Percentiles rank a stretch among this genome's conserved stretches.
Evolutionary conservation across 306 rosid genomes (phyloP).

Genomic region (Vigna trinervia): DNA sequence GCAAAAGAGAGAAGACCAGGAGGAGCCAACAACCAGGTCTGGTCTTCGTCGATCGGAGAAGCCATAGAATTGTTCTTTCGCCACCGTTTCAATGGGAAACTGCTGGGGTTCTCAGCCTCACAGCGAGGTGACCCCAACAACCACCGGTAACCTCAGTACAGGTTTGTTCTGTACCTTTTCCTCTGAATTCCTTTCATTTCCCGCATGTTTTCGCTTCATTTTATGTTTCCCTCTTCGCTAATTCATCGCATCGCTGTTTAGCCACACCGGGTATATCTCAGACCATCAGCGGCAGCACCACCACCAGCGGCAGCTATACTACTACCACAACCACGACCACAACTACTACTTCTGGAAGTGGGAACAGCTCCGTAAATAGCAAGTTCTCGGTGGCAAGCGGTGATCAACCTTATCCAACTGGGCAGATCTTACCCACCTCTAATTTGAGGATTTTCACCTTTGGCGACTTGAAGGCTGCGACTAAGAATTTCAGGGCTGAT

Average conservation of each 20-base stretch:
- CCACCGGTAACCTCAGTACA: slow-evolving; percentile 59
- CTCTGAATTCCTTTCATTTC: slow-evolving; percentile 12
- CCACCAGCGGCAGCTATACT: slow-evolving; percentile 14
- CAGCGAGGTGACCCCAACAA: slow-evolving; percentile 37
- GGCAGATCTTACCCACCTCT: slow-evolving; percentile 78
- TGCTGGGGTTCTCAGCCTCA: slow-evolving; percentile 71
- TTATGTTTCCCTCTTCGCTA: neutral
- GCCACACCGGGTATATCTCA: slow-evolving; percentile 56
- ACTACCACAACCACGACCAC: neutral
- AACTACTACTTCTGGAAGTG: slow-evolving; percentile 56
- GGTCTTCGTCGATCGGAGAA: neutral
- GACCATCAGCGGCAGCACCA: slow-evolving; percentile 56
- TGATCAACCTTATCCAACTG: slow-evolving; percentile 56
- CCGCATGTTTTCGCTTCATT: neutral
- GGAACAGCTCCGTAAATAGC: slow-evolving; percentile 60
- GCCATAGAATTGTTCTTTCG: neutral
- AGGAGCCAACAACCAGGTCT: neutral
- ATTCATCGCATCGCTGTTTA: neutral
- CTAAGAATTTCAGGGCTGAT: slow-evolving; percentile 81
- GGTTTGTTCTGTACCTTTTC: slow-evolving; percentile 45
- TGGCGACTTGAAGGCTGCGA: slow-evolving; percentile 73
- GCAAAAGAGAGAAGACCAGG: neutral
- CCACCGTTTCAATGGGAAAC: slow-evolving; percentile 65
- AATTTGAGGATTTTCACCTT: slow-evolving; percentile 74
- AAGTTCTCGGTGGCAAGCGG: slow-evolving; percentile 66